Percentiles rank a stretch among this genome's conserved stretches.
Evolutionary conservation across 495 filamentous ascomycete species (phyloP).

Genomic region (Podospora conica): DNA sequence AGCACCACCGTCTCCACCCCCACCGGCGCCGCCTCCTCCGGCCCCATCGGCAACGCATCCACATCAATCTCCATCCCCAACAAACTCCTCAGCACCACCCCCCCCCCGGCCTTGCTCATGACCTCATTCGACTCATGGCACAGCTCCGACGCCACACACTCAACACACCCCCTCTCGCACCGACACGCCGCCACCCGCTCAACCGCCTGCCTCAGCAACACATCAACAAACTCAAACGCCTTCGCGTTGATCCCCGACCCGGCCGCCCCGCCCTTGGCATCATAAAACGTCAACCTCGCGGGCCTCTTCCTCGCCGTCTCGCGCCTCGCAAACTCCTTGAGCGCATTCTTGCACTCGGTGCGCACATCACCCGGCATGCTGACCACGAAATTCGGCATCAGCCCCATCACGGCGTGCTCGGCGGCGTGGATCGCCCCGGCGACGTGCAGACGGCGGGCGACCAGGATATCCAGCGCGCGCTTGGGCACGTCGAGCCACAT

Average conservation of each 20-base stretch:
- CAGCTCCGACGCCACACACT: slow-evolving; percentile 77
- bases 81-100: slow-evolving; percentile 70
- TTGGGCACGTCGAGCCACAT: slow-evolving; percentile 95
- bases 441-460: slow-evolving; percentile 64
- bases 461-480: slow-evolving; percentile 69
- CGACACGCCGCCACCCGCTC: slow-evolving; percentile 61
- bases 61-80: slow-evolving; percentile 70
- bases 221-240: slow-evolving; percentile 86
- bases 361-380: slow-evolving; percentile 78
- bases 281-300: slow-evolving; percentile 88
- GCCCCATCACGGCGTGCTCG: slow-evolving; percentile 78
- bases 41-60: slow-evolving; percentile 74
- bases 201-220: slow-evolving; percentile 71
- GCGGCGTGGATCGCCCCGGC: slow-evolving; percentile 92
- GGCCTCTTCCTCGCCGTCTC: slow-evolving; percentile 67
- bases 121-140: slow-evolving; percentile 88
- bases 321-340: slow-evolving; percentile 70
- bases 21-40: slow-evolving; percentile 54
- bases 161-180: slow-evolving; percentile 76
- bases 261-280: slow-evolving; percentile 78
- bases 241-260: slow-evolving; percentile 84
- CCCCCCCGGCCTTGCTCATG: slow-evolving; percentile 84
- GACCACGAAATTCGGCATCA: slow-evolving; percentile 87
- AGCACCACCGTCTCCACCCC: slow-evolving; percentile 81
- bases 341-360: slow-evolving; percentile 80